Conservation (phyloP, 1,284 basidiomycete species). For the Ceratobasidium sp. region DNA sequence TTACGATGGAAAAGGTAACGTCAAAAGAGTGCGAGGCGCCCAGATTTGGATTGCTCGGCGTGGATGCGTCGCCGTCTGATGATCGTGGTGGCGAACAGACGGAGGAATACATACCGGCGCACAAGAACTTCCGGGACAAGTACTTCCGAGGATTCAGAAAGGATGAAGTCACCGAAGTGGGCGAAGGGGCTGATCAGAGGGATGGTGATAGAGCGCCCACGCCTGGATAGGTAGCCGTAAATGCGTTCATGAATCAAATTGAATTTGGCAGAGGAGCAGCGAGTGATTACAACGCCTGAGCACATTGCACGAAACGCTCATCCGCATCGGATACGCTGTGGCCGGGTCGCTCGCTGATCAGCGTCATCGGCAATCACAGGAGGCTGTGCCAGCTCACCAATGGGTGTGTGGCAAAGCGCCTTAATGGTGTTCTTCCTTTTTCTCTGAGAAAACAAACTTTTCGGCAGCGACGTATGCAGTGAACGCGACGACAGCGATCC, state of each 20-base stretch:
- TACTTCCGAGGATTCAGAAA: constrained; percentile 81
- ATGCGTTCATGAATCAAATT: too few species aligned
- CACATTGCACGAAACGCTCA: not conserved
- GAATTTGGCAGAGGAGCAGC: constrained; percentile 26
- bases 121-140: constrained; percentile 83
- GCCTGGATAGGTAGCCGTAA: too few species aligned
- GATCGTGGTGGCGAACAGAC: constrained; percentile 47
- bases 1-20: constrained; percentile 87
- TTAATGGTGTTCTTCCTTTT: constrained; percentile 44
- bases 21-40: constrained; percentile 66
- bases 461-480: constrained; percentile 90
- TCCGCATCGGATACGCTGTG: not conserved
- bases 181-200: not conserved
- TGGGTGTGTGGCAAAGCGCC: too few species aligned
- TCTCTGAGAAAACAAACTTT: constrained; percentile 58
- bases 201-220: not conserved
- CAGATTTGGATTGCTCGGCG: constrained; percentile 60
- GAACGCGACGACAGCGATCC: constrained; percentile 91
- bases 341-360: constrained; percentile 32
- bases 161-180: constrained; percentile 2
- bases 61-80: not conserved
- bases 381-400: not conserved
- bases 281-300: constrained; percentile 6
- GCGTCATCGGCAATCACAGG: not conserved
- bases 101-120: constrained; percentile 71